These are phyloP conservation scores for Neurospora hispaniola DNA, from an alignment of 495 filamentous ascomycete genomes.

Conservation along the genomic window DNA sequence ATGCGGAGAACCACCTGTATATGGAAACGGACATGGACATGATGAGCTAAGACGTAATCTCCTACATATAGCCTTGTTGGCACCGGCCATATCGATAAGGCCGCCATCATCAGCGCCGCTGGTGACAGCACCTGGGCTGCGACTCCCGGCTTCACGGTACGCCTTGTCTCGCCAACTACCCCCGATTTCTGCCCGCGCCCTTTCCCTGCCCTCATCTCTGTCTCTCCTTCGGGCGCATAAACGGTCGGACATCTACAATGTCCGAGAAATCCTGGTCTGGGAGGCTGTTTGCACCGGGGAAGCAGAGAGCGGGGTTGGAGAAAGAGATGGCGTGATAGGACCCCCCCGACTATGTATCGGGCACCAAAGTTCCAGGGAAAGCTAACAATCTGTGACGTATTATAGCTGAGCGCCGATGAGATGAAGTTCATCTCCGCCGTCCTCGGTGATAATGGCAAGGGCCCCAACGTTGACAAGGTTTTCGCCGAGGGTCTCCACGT, in stretches of 20 bases:
- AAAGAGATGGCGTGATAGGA: background rate
- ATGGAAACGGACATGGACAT: background rate
- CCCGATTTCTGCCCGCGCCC: background rate
- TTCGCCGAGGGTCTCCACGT: constrained; percentile 57
- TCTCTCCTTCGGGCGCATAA: background rate
- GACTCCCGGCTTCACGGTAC: constrained; percentile 61
- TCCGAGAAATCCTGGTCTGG: background rate
- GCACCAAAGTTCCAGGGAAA: background rate
- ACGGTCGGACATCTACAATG: background rate
- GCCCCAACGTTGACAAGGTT: constrained; percentile 35
- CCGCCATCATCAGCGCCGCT: constrained; percentile 70
- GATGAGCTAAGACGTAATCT: background rate
- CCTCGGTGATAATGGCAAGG: constrained; percentile 24
- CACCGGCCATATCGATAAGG: constrained; percentile 75
- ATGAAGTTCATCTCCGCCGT: constrained; percentile 44
- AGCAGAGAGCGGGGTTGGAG: background rate
- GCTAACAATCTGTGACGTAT: background rate
- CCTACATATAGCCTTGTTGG: constrained; percentile 57
- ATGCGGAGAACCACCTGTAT: background rate
- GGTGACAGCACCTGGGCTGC: constrained; percentile 78
- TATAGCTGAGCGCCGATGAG: constrained; percentile 48
- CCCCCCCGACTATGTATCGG: background rate
- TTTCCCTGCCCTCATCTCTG: background rate
- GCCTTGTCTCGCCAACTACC: constrained; percentile 15
- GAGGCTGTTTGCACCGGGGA: background rate